These are phyloP conservation scores for Telfairia occidentalis DNA, from an alignment of 331 rosid genomes.

Conservation along the genomic window DNA sequence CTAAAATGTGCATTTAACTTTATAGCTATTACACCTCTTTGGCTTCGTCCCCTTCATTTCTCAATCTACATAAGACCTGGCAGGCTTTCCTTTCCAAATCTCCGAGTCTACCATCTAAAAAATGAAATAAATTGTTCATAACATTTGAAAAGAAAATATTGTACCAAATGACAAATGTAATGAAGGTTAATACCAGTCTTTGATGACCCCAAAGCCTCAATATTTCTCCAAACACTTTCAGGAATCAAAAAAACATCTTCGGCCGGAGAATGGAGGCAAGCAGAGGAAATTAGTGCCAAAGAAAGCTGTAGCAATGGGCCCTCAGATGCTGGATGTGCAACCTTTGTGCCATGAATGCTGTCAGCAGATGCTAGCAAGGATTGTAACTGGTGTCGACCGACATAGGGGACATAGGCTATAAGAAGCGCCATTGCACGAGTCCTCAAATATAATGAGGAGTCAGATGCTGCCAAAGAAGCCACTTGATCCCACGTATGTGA, in stretches of 20 bases:
- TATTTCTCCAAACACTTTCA: conserved; percentile 53
- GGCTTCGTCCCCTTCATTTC: conserved; percentile 62
- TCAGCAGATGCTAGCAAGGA: conserved; percentile 69
- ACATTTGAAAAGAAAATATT: not conserved
- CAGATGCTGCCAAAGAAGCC: conserved; percentile 65
- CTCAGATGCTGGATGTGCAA: conserved; percentile 44
- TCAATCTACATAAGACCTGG: conserved; percentile 60
- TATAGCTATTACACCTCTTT: conserved; percentile 41
- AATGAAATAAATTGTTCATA: conserved; percentile 5
- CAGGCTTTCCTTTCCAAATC: conserved; percentile 71
- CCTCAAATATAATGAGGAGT: conserved; percentile 47
- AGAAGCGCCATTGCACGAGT: conserved; percentile 69
- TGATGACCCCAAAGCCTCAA: conserved; percentile 52
- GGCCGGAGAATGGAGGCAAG: conserved; percentile 58
- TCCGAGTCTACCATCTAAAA: conserved; percentile 53
- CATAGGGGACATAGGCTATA: conserved; percentile 63
- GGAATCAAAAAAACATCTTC: conserved; percentile 84
- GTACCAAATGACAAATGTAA: not conserved
- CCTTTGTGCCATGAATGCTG: conserved; percentile 46
- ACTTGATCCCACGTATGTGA: conserved; percentile 83
- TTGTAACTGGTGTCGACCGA: conserved; percentile 54
- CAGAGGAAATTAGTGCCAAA: conserved; percentile 65
- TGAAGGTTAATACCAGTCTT: conserved; percentile 40
- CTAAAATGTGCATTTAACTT: not conserved
- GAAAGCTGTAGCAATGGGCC: conserved; percentile 69